These are phyloP conservation scores for Cyberlindnera suaveolens DNA, from an alignment of 805 yeast genomes.

Conservation along the genomic window DNA sequence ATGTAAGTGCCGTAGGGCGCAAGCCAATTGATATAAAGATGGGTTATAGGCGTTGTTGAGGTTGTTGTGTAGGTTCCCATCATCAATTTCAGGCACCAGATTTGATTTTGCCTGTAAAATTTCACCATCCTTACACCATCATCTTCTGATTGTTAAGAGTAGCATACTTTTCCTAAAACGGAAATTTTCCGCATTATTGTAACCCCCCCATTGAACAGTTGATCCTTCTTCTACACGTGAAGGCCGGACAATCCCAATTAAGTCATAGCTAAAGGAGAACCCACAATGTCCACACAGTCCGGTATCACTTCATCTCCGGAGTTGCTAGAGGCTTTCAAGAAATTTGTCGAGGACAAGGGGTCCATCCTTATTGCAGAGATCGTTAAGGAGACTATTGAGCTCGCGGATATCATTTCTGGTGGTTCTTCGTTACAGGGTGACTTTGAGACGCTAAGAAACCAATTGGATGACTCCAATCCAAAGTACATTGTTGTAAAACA, in stretches of 20 bases:
- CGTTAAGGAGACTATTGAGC: conserved; percentile 29
- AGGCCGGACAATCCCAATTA: too few relatives aligned
- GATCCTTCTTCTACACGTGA: too few relatives aligned
- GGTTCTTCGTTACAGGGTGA: conserved; percentile 29
- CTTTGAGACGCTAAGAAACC: conserved; percentile 26
- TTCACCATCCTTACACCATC: conserved; percentile 1
- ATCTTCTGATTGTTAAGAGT: too few relatives aligned
- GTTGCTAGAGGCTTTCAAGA: conserved; percentile 39
- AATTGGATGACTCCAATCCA: conserved; percentile 35
- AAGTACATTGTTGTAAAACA: conserved; percentile 44
- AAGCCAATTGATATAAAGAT: too few relatives aligned
- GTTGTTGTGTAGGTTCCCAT: background rate
- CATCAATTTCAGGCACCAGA: background rate
- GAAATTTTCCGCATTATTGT: too few relatives aligned
- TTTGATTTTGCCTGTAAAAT: background rate
- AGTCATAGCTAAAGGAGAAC: too few relatives aligned
- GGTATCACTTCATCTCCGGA: conserved; percentile 46
- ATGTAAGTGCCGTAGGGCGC: too few relatives aligned
- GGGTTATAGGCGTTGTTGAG: too few relatives aligned
- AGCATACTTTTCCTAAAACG: too few relatives aligned
- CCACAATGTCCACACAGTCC: conserved; percentile 57
- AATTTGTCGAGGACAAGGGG: conserved; percentile 28
- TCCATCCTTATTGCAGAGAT: conserved; percentile 35
- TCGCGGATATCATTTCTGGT: conserved; percentile 28
- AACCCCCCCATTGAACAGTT: too few relatives aligned